Conservation (phyloP, 2,329 filamentous ascomycete genomes). For the Penicillium aurantiogriseum region DNA sequence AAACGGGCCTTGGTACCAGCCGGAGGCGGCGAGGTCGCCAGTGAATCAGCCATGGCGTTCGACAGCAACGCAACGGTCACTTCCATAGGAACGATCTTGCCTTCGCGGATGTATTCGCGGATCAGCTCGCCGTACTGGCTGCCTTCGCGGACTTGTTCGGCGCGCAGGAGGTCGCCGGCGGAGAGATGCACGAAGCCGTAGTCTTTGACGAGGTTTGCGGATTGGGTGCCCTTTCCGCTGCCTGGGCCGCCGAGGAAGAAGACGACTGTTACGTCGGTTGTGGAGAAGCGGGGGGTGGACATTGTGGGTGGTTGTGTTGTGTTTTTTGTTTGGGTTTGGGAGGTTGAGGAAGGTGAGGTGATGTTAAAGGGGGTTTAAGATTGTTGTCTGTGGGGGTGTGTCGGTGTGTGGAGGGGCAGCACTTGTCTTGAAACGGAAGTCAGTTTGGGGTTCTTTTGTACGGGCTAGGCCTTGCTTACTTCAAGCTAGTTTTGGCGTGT, state of each 20-base stretch:
- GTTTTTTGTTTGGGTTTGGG: not conserved
- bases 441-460: not conserved
- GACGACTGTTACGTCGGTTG: conserved; percentile 81
- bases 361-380: not conserved
- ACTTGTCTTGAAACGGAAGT: conserved; percentile 4
- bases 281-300: conserved; percentile 69
- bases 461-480: conserved; percentile 5
- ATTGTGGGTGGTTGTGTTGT: conserved; percentile 18
- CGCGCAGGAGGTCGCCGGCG: conserved; percentile 88
- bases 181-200: conserved; percentile 92
- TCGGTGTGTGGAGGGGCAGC: conserved; percentile 38
- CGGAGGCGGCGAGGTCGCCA: conserved; percentile 49
- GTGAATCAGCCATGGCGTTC: conserved; percentile 79
- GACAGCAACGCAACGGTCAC: conserved; percentile 91
- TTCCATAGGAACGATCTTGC: conserved; percentile 97
- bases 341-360: not conserved
- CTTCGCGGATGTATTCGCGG: conserved; percentile 88
- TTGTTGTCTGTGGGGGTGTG: conserved; percentile 49
- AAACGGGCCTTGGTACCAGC: conserved; percentile 64
- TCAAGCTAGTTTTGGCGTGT: conserved; percentile 11
- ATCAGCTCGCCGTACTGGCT: conserved; percentile 92
- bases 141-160: conserved; percentile 83
- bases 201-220: conserved; percentile 78
- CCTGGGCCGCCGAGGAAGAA: conserved; percentile 96
- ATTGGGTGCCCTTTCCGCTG: conserved; percentile 95